A percentile compares a stretch with the other conserved stretches of the same genome.
Conservation (phyloP, 2,329 filamentous ascomycete species). For the Aspergillus japonicus region DNA sequence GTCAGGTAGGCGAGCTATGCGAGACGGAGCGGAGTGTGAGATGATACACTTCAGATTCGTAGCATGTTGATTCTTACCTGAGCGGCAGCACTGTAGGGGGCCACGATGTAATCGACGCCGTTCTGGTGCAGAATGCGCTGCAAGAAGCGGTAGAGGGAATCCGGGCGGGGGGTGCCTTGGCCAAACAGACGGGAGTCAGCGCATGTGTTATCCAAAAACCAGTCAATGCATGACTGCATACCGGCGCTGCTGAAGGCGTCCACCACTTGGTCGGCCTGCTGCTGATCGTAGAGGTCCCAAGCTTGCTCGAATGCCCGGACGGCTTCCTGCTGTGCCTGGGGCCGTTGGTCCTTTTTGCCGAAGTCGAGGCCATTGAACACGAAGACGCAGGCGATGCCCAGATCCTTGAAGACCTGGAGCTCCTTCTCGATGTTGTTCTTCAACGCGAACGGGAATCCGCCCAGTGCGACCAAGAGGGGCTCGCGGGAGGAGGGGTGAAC, state of each 20-base stretch:
- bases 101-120: slow-evolving; percentile 72
- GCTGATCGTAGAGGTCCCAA: slow-evolving; percentile 82
- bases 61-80: slow-evolving; percentile 59
- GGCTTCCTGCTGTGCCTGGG: slow-evolving; percentile 59
- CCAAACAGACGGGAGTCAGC: slow-evolving; percentile 27
- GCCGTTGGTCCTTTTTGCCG: slow-evolving; percentile 68
- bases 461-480: slow-evolving; percentile 84
- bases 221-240: slow-evolving; percentile 41
- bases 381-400: slow-evolving; percentile 77
- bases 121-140: slow-evolving; percentile 70
- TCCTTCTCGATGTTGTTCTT: slow-evolving; percentile 73
- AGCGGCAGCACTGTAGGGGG: slow-evolving; percentile 83
- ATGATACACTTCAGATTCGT: not conserved
- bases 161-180: slow-evolving; percentile 67
- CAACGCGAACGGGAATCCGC: slow-evolving; percentile 80
- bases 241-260: slow-evolving; percentile 81
- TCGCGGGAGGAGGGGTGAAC: slow-evolving; percentile 71
- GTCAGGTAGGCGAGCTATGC: slow-evolving; percentile 70
- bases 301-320: slow-evolving; percentile 71
- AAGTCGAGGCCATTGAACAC: slow-evolving; percentile 87
- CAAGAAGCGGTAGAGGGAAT: slow-evolving; percentile 73
- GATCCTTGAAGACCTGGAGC: slow-evolving; percentile 67
- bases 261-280: slow-evolving; percentile 77
- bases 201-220: not conserved
- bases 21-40: slow-evolving; percentile 6